These are phyloP conservation scores for Colletotrichum lini DNA, from an alignment of 2,329 filamentous ascomycete species.

Conservation along the genomic window DNA sequence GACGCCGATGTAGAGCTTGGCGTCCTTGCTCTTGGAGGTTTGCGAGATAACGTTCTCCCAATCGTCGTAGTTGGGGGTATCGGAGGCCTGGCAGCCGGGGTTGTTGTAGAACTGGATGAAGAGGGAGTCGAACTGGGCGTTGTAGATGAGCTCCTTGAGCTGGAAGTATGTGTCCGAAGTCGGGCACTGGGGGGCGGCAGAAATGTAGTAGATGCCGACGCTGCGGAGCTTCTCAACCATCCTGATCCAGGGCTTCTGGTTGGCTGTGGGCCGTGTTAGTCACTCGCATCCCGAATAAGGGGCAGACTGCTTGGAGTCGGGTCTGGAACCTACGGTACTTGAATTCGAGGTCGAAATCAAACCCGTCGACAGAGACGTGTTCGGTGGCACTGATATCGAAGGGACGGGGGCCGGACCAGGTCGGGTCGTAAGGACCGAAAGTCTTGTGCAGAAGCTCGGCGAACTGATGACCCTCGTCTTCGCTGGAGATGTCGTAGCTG, in stretches of 20 bases:
- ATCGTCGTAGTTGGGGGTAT: constrained; percentile 56
- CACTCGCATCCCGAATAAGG: neutral
- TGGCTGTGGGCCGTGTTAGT: constrained; percentile 45
- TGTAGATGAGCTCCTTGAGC: constrained; percentile 56
- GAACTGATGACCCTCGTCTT: constrained; percentile 53
- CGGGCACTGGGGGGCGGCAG: constrained; percentile 63
- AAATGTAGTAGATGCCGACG: constrained; percentile 52
- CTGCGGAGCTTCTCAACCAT: constrained; percentile 55
- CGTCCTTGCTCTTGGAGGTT: constrained; percentile 54
- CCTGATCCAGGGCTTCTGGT: constrained; percentile 53
- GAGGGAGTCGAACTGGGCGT: constrained; percentile 58
- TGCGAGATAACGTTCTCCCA: constrained; percentile 55
- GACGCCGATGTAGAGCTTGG: constrained; percentile 63
- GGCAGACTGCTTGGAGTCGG: neutral
- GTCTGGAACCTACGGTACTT: constrained; percentile 48
- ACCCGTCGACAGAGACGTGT: constrained; percentile 56
- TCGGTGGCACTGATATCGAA: constrained; percentile 52
- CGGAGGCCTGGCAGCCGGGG: constrained; percentile 51
- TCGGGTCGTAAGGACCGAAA: constrained; percentile 54
- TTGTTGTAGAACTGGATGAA: constrained; percentile 68
- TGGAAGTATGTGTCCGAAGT: constrained; percentile 47
- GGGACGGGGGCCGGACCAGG: constrained; percentile 54
- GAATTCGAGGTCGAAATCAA: constrained; percentile 60
- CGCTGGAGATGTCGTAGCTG: constrained; percentile 53
- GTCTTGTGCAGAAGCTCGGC: constrained; percentile 56